Base-by-base conservation (phyloP, 202 grass and related monocot species). In the Schoenoplectus tabernaemontani region DNA sequence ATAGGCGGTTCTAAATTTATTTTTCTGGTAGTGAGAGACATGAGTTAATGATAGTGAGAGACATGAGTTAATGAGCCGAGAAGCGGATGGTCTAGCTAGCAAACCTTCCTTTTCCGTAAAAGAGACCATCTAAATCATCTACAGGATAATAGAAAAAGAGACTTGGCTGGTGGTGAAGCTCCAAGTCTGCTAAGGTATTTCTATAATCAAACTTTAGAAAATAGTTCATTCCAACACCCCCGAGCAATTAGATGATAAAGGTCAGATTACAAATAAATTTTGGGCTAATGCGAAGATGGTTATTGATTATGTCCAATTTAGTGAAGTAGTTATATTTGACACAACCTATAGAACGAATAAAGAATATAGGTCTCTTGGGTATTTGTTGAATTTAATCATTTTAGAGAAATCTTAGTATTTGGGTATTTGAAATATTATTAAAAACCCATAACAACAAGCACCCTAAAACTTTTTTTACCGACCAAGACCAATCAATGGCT, bases 211-310 rank as follows among this genome's bases (percentile, higher is more conserved):
- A 38, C 11, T 6, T 10, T 34, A 7, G 58, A 79, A 32, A 83
- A 34, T 11, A 32, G 58, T 48, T 79, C 59, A 24, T 87, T 87
- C 64, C 39, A 83, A 46, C 77, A 79, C 59, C 64, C 42, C 38
- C n/a, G 54, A 77, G 9, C 70, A 87, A 78, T 83, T 83, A 28
- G 46, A 82, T 24, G 54, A 58, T 66, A 65, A 70, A 69, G 72
- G 77, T 61, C 33, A 82, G 42, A 87, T 87, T 51, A n/a, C 59
- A 34, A 87, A 83, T 57, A 66, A 82, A 43, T 82, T 86, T 10
- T 83, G 84, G 84, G 79, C 24, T 16, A 56, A 79, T 86, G 71
- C 71, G 20, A 86, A 82, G 70, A 87, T 83, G 85, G 57, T 76
- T 12, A 22, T 79, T 20, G 15, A 79, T 44, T 86, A 86, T 77